Conservation (phyloP, 805 yeast species). For the Cyberlindnera bimundalis region DNA sequence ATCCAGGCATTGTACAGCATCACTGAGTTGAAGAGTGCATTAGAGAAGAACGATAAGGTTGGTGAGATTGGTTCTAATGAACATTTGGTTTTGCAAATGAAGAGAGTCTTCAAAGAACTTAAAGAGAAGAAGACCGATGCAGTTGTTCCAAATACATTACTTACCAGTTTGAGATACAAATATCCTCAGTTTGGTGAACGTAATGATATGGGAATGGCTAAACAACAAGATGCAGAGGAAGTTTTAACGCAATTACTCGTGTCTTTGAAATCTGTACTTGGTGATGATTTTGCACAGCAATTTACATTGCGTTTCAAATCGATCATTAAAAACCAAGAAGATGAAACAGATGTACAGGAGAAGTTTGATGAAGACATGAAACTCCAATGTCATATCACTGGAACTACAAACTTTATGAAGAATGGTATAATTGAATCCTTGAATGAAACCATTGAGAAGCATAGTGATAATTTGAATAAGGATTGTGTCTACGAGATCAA, state of each 20-base stretch:
- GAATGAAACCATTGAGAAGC: conserved; percentile 73
- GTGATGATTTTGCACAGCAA: conserved; percentile 47
- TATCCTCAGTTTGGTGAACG: conserved; percentile 91
- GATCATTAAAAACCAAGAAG: conserved; percentile 57
- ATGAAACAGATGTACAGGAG: conserved; percentile 44
- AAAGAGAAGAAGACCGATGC: conserved; percentile 38
- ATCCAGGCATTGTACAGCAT: conserved; percentile 84
- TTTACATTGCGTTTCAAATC: conserved; percentile 67
- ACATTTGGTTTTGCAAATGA: conserved; percentile 46
- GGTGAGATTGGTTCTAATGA: conserved; percentile 34
- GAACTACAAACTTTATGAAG: conserved; percentile 79
- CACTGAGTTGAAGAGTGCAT: conserved; percentile 62
- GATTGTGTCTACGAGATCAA: conserved; percentile 67
- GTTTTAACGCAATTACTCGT: conserved; percentile 77
- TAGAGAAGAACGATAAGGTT: conserved; percentile 45
- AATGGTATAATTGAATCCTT: conserved; percentile 79
- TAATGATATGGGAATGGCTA: conserved; percentile 64
- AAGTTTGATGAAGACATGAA: conserved; percentile 62
- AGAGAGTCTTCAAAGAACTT: conserved; percentile 40
- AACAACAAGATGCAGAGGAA: conserved; percentile 99
- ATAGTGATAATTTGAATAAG: conserved; percentile 62
- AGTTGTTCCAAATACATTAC: conserved; percentile 67
- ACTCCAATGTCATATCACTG: conserved; percentile 84
- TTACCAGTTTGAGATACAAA: conserved; percentile 58
- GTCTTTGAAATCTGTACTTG: conserved; percentile 45